phyloP scores from a whole-genome alignment of 2,329 filamentous ascomycete species.

The Colletotrichum higginsianum region DNA sequence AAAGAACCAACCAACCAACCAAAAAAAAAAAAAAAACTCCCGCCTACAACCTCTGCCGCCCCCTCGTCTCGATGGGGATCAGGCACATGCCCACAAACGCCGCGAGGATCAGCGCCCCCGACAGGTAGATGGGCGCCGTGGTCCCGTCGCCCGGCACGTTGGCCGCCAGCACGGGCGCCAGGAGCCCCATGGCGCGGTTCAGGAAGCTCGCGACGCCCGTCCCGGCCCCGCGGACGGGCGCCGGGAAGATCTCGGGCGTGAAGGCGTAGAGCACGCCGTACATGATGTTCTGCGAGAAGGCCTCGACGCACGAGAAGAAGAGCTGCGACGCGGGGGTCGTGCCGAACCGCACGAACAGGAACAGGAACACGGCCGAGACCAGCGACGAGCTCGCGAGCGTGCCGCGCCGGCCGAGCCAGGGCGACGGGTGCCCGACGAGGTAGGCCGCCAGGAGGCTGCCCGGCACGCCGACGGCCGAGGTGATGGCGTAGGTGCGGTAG shows the following conservation, averaged over 20 bases:
- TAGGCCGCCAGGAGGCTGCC: slow-evolving; percentile 82
- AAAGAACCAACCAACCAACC: too few relatives aligned
- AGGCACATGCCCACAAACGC: slow-evolving; percentile 73
- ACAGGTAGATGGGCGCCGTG: slow-evolving; percentile 71
- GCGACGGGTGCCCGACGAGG: slow-evolving; percentile 76
- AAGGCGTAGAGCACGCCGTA: slow-evolving; percentile 84
- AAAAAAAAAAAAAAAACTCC: neutral
- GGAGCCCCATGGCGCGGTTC: slow-evolving; percentile 77
- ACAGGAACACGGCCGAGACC: slow-evolving; percentile 78
- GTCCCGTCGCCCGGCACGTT: slow-evolving; percentile 71
- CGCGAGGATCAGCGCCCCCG: slow-evolving; percentile 69
- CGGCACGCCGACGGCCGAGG: slow-evolving; percentile 81
- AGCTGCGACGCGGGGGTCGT: slow-evolving; percentile 72
- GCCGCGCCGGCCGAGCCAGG: slow-evolving; percentile 77
- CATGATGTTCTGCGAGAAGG: slow-evolving; percentile 83
- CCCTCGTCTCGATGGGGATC: slow-evolving; percentile 75
- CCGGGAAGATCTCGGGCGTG: slow-evolving; percentile 83
- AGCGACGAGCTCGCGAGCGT: slow-evolving; percentile 79
- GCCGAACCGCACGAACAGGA: slow-evolving; percentile 75
- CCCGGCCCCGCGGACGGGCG: slow-evolving; percentile 79
- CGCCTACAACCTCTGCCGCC: slow-evolving; percentile 67
- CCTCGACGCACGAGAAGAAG: slow-evolving; percentile 76
- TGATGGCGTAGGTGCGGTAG: slow-evolving; percentile 89
- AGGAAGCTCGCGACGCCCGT: slow-evolving; percentile 81
- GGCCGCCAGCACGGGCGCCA: slow-evolving; percentile 78